Evolutionary conservation across 73 alveolate species (phyloP).

Genomic region (Paramecium biaurelia): DNA sequence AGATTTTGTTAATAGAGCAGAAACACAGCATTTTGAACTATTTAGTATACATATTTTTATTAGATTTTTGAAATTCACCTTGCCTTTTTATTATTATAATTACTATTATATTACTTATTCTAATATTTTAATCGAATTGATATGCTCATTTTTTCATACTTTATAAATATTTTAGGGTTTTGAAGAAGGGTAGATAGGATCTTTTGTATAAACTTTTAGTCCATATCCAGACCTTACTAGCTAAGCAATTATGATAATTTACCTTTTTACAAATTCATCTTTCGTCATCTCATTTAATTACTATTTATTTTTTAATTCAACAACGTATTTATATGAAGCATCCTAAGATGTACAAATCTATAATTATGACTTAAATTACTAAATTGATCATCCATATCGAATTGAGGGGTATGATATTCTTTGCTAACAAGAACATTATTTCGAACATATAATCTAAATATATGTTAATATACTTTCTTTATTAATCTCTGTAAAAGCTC

Average conservation of each 20-base stretch:
- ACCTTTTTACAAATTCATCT: not conserved
- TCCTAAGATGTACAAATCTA: not conserved
- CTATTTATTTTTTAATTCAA: not conserved
- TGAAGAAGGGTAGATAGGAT: not conserved
- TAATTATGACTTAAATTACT: not conserved
- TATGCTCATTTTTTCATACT: not conserved
- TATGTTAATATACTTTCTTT: not conserved
- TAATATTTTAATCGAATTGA: not conserved
- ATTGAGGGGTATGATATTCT: not conserved
- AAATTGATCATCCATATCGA: not conserved
- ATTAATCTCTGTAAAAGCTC: not conserved
- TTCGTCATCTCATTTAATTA: not conserved
- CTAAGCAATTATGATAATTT: not conserved
- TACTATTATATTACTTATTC: no score
- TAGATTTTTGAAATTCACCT: not conserved
- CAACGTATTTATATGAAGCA: not conserved
- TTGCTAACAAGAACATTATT: not conserved
- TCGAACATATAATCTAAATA: not conserved
- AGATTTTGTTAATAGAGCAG: not conserved
- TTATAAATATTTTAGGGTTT: slow-evolving; percentile 23
- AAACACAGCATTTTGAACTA: not conserved
- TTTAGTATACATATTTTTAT: no score
- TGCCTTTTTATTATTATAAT: no score
- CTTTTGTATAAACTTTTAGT: not conserved
- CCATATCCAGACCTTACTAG: slow-evolving; percentile 4